Conservation (phyloP, 305 asterid species). For the Solanum aculeatissimum region DNA sequence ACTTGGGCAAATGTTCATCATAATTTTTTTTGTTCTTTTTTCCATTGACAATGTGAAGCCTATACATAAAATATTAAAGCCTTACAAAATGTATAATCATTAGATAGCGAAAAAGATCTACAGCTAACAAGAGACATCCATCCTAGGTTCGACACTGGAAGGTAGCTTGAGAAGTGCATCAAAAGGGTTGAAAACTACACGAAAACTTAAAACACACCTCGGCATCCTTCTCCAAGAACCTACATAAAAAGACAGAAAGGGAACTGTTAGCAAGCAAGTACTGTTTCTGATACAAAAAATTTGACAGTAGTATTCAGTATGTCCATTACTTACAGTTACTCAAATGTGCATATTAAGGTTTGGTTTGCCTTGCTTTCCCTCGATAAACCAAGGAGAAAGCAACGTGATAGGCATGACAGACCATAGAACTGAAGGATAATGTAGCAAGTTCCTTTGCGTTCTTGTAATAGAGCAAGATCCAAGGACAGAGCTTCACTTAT, state of each 20-base stretch:
- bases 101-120: background rate
- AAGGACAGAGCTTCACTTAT: background rate
- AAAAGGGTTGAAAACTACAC: background rate
- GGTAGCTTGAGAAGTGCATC: background rate
- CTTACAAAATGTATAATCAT: background rate
- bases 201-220: background rate
- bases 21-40: background rate
- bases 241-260: background rate
- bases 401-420: background rate
- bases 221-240: background rate
- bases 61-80: background rate
- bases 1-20: background rate
- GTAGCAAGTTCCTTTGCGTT: background rate
- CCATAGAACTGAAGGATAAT: background rate
- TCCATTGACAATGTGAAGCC: background rate
- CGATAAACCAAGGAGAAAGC: background rate
- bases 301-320: background rate
- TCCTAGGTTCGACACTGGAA: background rate
- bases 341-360: background rate
- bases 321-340: background rate
- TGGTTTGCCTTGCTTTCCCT: background rate
- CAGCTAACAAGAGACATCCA: background rate
- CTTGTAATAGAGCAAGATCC: background rate
- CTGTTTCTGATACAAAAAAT: background rate
- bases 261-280: background rate